phyloP scores from a whole-genome alignment of 495 filamentous ascomycete genomes.

The Xylaria scruposa region DNA sequence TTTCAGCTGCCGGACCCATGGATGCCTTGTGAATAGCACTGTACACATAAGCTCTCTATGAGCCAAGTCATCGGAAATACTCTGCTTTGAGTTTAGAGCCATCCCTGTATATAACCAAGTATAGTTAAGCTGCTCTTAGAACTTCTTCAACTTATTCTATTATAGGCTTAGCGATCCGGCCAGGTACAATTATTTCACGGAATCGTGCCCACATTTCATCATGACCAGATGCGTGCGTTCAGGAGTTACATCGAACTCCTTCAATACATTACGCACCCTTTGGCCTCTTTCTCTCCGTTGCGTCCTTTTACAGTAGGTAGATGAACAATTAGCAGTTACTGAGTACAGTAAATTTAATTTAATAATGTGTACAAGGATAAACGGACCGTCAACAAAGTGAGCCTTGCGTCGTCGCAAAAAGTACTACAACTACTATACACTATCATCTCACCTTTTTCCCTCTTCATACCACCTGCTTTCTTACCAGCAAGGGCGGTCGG shows the following conservation, averaged over 20 bases:
- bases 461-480: background rate
- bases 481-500: conserved; percentile 1
- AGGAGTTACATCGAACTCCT: conserved; percentile 24
- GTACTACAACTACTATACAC: background rate
- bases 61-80: conserved; percentile 2
- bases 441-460: background rate
- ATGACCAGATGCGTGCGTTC: conserved; percentile 15
- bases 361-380: conserved; percentile 15
- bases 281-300: conserved; percentile 14
- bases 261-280: conserved; percentile 15
- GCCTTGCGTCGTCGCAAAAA: conserved; percentile 10
- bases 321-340: background rate
- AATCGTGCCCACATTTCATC: conserved; percentile 18
- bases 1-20: conserved; percentile 16
- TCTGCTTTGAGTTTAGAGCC: conserved; percentile 23
- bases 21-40: background rate
- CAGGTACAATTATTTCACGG: conserved; percentile 2
- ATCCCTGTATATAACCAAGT: conserved; percentile 7
- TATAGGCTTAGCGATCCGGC: conserved; percentile 1
- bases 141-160: conserved; percentile 18
- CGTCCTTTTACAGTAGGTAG: conserved; percentile 15
- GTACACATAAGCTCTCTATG: conserved; percentile 3
- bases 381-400: background rate
- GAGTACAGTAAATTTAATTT: conserved; percentile 1
- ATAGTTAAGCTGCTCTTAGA: conserved; percentile 21